Conservation (phyloP, 2,329 filamentous ascomycete genomes). For the Cadophora gregata region DNA sequence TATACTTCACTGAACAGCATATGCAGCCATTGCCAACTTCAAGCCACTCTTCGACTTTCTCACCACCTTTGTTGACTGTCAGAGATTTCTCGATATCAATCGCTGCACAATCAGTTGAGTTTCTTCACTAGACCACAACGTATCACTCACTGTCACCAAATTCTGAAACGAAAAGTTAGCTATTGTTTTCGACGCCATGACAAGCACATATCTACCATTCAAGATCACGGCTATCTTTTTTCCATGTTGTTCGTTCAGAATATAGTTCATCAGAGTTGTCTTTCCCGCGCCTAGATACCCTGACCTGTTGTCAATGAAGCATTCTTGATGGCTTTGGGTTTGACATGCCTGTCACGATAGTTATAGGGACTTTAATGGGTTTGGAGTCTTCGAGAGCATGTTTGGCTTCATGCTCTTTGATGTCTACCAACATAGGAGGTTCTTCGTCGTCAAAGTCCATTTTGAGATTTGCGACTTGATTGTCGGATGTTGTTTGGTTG, state of each 20-base stretch:
- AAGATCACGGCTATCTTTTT: slow-evolving; percentile 98
- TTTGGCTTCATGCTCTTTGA: slow-evolving; percentile 45
- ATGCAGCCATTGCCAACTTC: slow-evolving; percentile 97
- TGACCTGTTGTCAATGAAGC: slow-evolving; percentile 45
- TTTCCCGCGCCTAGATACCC: slow-evolving; percentile 96
- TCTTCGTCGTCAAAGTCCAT: slow-evolving; percentile 72
- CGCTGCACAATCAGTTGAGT: slow-evolving; percentile 51
- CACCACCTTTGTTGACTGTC: slow-evolving; percentile 83
- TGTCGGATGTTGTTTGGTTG: neutral
- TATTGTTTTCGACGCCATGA: neutral
- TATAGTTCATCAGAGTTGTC: slow-evolving; percentile 94
- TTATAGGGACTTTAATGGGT: slow-evolving; percentile 76
- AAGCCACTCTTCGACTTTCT: slow-evolving; percentile 91
- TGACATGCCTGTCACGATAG: slow-evolving; percentile 75
- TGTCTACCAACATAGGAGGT: slow-evolving; percentile 68
- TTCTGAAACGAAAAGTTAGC: slow-evolving; percentile 54
- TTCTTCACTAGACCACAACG: neutral
- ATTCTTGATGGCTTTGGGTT: neutral
- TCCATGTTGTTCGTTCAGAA: slow-evolving; percentile 90
- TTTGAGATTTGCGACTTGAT: slow-evolving; percentile 23
- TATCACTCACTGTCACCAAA: slow-evolving; percentile 75
- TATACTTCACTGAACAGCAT: slow-evolving; percentile 93
- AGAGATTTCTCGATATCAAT: slow-evolving; percentile 95
- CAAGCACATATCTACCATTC: slow-evolving; percentile 67
- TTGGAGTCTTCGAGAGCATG: slow-evolving; percentile 55